Percentiles rank a stretch among this genome's conserved stretches.
Evolutionary conservation across 768 basidiomycete genomes (phyloP).

Genomic region (Boletus rubroflammeus): DNA sequence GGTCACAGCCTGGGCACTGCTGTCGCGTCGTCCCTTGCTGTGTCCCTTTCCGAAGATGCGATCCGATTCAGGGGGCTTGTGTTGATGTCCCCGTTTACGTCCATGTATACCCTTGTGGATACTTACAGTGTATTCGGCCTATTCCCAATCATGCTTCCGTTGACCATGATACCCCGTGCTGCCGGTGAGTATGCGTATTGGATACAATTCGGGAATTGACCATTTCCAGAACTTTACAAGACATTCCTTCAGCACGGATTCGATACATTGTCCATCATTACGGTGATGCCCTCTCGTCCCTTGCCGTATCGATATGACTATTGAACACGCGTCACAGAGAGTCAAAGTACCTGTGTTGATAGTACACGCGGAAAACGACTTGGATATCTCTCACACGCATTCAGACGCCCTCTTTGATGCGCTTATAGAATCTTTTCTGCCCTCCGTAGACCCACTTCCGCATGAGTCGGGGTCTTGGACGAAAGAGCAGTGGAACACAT

Average conservation of each 20-base stretch:
- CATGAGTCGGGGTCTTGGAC: conserved; percentile 28
- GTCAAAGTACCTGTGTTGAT: conserved; percentile 68
- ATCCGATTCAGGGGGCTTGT: conserved; percentile 46
- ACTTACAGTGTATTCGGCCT: conserved; percentile 64
- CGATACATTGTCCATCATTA: conserved; percentile 58
- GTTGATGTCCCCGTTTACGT: conserved; percentile 56
- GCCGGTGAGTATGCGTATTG: conserved; percentile 47
- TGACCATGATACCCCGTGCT: conserved; percentile 58
- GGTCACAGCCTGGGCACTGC: conserved; percentile 92
- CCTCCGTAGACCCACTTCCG: conserved; percentile 40
- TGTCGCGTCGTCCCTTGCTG: conserved; percentile 52
- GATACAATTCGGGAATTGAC: not conserved
- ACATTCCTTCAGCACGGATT: conserved; percentile 55
- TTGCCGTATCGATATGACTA: not conserved
- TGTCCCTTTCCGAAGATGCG: conserved; percentile 44
- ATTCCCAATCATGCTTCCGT: conserved; percentile 68
- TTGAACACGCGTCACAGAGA: conserved; percentile 38
- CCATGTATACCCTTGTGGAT: conserved; percentile 55
- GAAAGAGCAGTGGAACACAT: conserved; percentile 43
- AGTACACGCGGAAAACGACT: conserved; percentile 72
- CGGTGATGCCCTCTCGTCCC: conserved; percentile 39
- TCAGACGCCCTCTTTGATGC: conserved; percentile 64
- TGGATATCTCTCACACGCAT: conserved; percentile 68
- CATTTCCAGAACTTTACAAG: conserved; percentile 47
- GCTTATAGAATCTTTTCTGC: conserved; percentile 62